Base-by-base conservation (phyloP, 768 basidiomycete genomes). In the Trametes maxima region DNA sequence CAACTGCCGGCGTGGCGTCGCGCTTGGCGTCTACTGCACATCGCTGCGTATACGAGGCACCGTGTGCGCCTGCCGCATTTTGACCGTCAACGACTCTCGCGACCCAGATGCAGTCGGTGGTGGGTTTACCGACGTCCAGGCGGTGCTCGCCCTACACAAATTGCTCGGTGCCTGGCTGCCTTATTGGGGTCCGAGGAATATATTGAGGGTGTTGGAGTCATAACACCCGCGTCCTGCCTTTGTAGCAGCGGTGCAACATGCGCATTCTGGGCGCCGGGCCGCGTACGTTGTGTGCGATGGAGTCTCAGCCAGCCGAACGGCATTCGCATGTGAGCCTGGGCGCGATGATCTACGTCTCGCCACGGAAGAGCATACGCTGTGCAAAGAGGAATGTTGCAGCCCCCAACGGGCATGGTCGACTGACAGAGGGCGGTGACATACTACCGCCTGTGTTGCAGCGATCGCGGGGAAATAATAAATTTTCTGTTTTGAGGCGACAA, bases 1-100 rank as follows among this genome's bases (percentile, higher is more conserved):
- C 62, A 53, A 63, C 28, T 42, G 25, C 51, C 45, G 46, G 51
- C 60, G 60, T 62, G 60, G 60, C 60, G 60, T 62, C 49, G 48
- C 25, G 49, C 42, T 45, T 3, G 39, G 19, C 51, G 35, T 51
- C 43, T 43, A 35, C 52, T 50, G 21, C 57, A 48, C 40, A n/a
- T n/a, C n/a, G n/a, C 48, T 28, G 12, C 40, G n/a, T n/a, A n/a
- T 50, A 24, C 25, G 42, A 58, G 25, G 39, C 47, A 40, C 46
- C 22, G 39, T 43, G 14, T 17, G 35, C 40, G 48, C 12, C 47
- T 25, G 56, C 19, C 48, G 51, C 6, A 8, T 17, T 14, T 40
- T 10, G 48, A 28, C 8, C 45, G 48, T 28, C 54, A 19, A 49
- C 47, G 37, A 49, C 54, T 36, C 12, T 12, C 33, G 47, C 22